Evolutionary conservation across 2,329 filamentous ascomycete species (phyloP).

Genomic region (Trichoderma gracile): DNA sequence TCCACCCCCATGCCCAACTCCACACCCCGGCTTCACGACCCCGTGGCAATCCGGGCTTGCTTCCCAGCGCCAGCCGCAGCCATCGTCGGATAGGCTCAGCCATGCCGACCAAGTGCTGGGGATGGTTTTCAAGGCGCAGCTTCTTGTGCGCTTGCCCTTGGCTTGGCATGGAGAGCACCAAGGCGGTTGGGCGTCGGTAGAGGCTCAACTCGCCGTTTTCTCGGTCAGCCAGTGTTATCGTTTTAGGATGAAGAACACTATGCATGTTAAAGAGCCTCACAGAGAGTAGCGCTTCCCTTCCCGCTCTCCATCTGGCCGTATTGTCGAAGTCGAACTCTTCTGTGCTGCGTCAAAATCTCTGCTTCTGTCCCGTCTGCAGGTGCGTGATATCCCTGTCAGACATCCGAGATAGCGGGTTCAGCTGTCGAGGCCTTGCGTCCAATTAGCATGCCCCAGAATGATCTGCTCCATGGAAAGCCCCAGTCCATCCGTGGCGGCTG

Average conservation of each 20-base stretch:
- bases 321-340: background rate
- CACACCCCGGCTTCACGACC: conserved; percentile 24
- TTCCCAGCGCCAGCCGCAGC: conserved; percentile 34
- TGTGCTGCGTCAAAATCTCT: conserved; percentile 13
- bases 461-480: conserved; percentile 30
- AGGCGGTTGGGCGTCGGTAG: conserved; percentile 24
- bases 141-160: background rate
- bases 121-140: conserved; percentile 31
- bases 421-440: conserved; percentile 30
- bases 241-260: background rate
- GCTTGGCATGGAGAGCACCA: conserved; percentile 18
- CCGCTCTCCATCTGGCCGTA: background rate
- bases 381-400: conserved; percentile 28
- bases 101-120: conserved; percentile 38
- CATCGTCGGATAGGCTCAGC: conserved; percentile 40
- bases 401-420: conserved; percentile 29
- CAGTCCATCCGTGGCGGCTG: conserved; percentile 10
- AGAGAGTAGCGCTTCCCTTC: background rate
- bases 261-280: background rate
- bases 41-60: conserved; percentile 25
- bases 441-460: conserved; percentile 32
- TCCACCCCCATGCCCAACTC: conserved; percentile 16
- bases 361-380: background rate
- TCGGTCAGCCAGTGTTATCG: conserved; percentile 30
- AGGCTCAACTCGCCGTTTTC: conserved; percentile 24